These are phyloP conservation scores for Moesziomyces sp. DNA, from an alignment of 1,284 basidiomycete genomes.

Conservation along the genomic window DNA sequence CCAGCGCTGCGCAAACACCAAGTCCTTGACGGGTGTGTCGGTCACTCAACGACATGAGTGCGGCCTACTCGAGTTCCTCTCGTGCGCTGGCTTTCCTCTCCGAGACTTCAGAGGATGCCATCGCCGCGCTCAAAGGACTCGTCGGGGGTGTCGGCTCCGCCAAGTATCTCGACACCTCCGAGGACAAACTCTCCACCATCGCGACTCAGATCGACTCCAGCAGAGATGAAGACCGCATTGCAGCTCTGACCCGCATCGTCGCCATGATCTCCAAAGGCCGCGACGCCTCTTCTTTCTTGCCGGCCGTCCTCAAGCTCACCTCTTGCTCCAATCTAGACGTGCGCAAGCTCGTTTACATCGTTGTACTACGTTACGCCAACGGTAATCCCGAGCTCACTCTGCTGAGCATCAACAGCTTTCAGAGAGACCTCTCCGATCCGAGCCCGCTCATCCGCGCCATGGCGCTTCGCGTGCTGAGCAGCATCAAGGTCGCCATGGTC, in stretches of 20 bases:
- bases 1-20: no score
- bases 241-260: slow-evolving; percentile 60
- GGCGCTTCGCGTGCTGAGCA: slow-evolving; percentile 91
- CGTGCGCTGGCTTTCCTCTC: slow-evolving; percentile 61
- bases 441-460: slow-evolving; percentile 88
- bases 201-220: slow-evolving; percentile 57
- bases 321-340: slow-evolving; percentile 78
- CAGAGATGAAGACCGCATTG: slow-evolving; percentile 58
- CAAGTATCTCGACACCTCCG: slow-evolving; percentile 60
- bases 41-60: slow-evolving; percentile 14
- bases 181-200: slow-evolving; percentile 55
- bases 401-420: slow-evolving; percentile 97
- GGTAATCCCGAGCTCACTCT: slow-evolving; percentile 85
- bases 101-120: slow-evolving; percentile 64
- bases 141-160: slow-evolving; percentile 56
- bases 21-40: no score
- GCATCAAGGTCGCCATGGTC: slow-evolving; percentile 88
- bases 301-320: slow-evolving; percentile 63
- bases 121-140: slow-evolving; percentile 58
- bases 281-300: slow-evolving; percentile 82
- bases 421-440: slow-evolving; percentile 91
- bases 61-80: slow-evolving; percentile 57
- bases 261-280: slow-evolving; percentile 86
- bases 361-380: slow-evolving; percentile 86
- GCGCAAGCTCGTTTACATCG: slow-evolving; percentile 96